phyloP scores from a whole-genome alignment of 129 eudicot species.

The carrot (Daucus carota) region DNA sequence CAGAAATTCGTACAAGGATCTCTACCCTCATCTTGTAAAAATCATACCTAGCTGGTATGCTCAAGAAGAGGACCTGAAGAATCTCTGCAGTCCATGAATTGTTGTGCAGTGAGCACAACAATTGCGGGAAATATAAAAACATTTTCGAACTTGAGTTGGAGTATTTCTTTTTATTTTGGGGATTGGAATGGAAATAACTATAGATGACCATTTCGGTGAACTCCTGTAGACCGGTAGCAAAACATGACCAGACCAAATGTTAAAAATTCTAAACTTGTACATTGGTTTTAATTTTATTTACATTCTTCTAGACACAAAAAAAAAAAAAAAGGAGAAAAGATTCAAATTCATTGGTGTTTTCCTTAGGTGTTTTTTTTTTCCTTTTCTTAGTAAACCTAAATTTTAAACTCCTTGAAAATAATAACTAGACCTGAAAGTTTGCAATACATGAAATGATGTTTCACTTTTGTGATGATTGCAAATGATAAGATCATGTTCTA shows the following conservation, averaged over 20 bases:
- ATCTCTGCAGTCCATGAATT: conserved; percentile 68
- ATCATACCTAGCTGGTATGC: conserved; percentile 86
- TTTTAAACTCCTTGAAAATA: background rate
- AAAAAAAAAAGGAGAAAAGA: too few species aligned
- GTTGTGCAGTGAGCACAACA: background rate
- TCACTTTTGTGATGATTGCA: background rate
- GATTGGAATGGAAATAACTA: background rate
- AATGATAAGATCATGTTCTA: background rate
- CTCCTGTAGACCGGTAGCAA: background rate
- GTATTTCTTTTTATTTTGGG: background rate
- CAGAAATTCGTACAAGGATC: conserved; percentile 65
- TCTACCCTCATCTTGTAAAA: conserved; percentile 68
- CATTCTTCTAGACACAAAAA: background rate
- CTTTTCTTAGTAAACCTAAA: too few species aligned
- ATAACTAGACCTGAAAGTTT: background rate
- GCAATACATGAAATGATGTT: background rate
- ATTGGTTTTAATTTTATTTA: background rate
- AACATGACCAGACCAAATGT: background rate
- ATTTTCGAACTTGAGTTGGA: background rate
- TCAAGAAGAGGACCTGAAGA: conserved; percentile 77
- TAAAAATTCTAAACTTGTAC: background rate
- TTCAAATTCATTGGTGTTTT: background rate
- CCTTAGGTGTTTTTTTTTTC: too few species aligned
- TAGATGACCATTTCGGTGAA: background rate
- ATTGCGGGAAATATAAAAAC: background rate